Conservation (phyloP, 1,139 yeast species). For the Kodamaea sp. region DNA sequence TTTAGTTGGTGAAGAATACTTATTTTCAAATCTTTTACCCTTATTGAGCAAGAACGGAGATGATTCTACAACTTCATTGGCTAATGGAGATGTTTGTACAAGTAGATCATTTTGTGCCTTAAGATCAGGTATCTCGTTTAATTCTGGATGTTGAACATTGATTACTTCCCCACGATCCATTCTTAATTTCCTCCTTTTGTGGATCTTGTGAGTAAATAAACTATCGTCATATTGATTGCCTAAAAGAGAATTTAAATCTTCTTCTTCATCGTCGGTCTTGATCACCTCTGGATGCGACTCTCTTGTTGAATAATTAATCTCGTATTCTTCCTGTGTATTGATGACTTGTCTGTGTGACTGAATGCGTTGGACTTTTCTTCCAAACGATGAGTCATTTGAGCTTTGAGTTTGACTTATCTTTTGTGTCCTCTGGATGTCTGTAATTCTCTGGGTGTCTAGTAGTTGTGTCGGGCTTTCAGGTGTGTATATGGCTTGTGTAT, state of each 20-base stretch:
- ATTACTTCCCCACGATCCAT: neutral
- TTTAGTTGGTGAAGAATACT: neutral
- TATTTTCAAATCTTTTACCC: too few relatives aligned
- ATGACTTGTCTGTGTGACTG: constrained; percentile 15
- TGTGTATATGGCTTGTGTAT: constrained; percentile 1
- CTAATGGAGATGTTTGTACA: too few relatives aligned
- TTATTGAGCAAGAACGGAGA: too few relatives aligned
- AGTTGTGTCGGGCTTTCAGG: constrained; percentile 1
- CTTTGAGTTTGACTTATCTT: constrained; percentile 1
- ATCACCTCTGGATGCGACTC: constrained; percentile 9
- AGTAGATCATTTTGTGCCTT: too few relatives aligned
- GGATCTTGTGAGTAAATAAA: constrained; percentile 10
- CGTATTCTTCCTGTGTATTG: constrained; percentile 15
- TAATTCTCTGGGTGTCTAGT: constrained; percentile 2
- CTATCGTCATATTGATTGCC: constrained; percentile 14
- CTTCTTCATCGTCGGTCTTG: constrained; percentile 14
- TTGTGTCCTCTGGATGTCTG: constrained; percentile 2
- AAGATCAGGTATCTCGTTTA: too few relatives aligned
- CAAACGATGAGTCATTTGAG: constrained; percentile 2
- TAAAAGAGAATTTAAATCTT: constrained; percentile 2
- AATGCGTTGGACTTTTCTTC: neutral
- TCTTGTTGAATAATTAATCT: constrained; percentile 2
- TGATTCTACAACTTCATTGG: too few relatives aligned
- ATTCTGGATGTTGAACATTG: neutral
- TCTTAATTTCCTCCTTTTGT: constrained; percentile 8